A percentile compares a stretch with the other conserved stretches of the same genome.
Conservation (phyloP, 345 rosid species). For the Acer yangbiense region DNA sequence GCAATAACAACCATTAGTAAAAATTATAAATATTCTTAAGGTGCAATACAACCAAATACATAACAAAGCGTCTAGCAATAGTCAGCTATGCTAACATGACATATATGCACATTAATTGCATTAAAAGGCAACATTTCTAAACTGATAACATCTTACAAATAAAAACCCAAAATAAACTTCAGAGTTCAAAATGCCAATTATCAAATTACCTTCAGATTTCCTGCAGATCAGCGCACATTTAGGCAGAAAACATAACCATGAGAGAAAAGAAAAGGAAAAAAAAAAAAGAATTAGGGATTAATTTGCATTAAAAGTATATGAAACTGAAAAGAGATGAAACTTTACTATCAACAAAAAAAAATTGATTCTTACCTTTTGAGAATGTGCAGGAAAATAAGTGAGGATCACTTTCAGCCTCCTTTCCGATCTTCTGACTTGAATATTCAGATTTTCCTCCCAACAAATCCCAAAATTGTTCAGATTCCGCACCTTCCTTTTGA, state of each 20-base stretch:
- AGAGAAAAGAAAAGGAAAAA: constrained; percentile 14
- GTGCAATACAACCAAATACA: not conserved
- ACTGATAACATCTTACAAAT: not conserved
- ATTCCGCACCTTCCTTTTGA: constrained; percentile 94
- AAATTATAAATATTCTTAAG: not conserved
- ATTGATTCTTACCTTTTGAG: constrained; percentile 55
- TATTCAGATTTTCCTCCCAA: constrained; percentile 89
- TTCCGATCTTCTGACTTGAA: constrained; percentile 68
- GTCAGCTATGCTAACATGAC: not conserved
- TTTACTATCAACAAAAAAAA: constrained; percentile 16
- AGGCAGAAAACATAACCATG: constrained; percentile 25
- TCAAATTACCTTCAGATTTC: constrained; percentile 68
- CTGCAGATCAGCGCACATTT: constrained; percentile 50
- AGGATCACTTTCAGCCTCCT: constrained; percentile 84
- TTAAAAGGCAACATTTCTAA: not conserved
- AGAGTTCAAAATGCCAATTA: not conserved
- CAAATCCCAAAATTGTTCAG: constrained; percentile 91
- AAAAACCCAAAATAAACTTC: constrained; percentile 12
- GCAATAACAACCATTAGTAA: constrained; percentile 24
- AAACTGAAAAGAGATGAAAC: not conserved
- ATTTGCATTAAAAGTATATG: constrained; percentile 9
- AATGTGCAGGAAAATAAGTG: constrained; percentile 88
- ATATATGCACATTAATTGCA: not conserved
- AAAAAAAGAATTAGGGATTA: constrained; percentile 25
- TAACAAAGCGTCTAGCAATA: not conserved